A percentile compares a stretch with the other conserved stretches of the same genome.
These are phyloP conservation scores for Talaromyces wortmannii DNA, from an alignment of 495 filamentous ascomycete species.

Conservation along the genomic window DNA sequence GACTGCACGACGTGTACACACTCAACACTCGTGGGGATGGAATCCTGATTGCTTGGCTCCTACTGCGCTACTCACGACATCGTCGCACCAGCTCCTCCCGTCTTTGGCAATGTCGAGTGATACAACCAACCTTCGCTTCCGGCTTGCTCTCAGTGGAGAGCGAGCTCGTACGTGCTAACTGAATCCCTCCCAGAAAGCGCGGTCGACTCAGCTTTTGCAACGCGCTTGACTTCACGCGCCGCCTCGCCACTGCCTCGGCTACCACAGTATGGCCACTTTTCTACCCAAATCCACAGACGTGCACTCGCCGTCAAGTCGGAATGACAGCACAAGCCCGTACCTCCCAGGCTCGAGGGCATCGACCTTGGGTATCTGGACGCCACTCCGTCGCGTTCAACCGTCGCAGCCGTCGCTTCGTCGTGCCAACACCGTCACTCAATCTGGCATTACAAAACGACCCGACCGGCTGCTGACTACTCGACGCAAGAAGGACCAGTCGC, in stretches of 20 bases:
- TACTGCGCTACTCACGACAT: not conserved
- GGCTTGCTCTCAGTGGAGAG: not conserved
- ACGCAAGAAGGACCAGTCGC: constrained; percentile 19
- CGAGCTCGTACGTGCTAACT: not conserved
- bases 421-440: constrained; percentile 37
- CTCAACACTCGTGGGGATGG: not conserved
- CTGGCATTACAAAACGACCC: constrained; percentile 15
- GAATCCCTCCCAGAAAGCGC: not conserved
- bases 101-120: constrained; percentile 3
- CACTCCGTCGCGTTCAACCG: not conserved
- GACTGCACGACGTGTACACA: not conserved
- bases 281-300: not conserved
- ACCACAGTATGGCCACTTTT: not conserved
- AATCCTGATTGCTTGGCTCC: not conserved
- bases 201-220: not conserved
- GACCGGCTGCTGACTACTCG: constrained; percentile 24
- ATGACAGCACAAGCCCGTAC: not conserved
- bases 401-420: constrained; percentile 25
- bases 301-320: not conserved
- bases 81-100: not conserved
- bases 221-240: not conserved
- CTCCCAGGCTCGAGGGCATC: not conserved
- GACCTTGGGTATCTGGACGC: not conserved
- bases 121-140: not conserved
- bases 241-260: not conserved